Evolutionary conservation across 1,284 basidiomycete species (phyloP), one percentile per base, ranked within the genome.

Genomic region (Irpex lacteus): DNA sequence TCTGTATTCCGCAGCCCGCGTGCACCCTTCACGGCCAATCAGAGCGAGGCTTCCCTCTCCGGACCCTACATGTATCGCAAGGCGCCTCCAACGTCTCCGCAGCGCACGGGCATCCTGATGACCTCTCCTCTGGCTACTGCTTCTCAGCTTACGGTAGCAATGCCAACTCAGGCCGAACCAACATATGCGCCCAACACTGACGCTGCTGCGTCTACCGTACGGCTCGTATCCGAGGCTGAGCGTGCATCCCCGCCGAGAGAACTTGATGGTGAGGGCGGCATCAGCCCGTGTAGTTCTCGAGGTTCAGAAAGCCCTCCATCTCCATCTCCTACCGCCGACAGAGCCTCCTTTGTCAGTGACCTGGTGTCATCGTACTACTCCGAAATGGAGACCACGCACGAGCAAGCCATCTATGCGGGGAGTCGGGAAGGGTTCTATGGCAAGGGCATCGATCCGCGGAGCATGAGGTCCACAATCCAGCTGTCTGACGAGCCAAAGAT

Each of bases 181-280:
- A 40, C 49, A 15, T 54, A 63, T 18, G 34, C 32, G 32, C 19
- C 58, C 9, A 37, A 36, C 44, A 49, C 44, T 26, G 40, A 52
- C 19, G 62, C n/a, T 21, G 54, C 53, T 13, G 52, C 65, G 18
- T 67, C 74, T 5, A 76, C 74, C 4, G 73, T 77, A 5, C 73
- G 74, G 50, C 70, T 77, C 6, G 73, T 77, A 1, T 66, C 69
- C 5, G 72, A 72, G 9, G 62, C 68, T 40, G 70, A 70, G 38
- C 67, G 68, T 32, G 19, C 32, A 4, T 38, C 60, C 8, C 50
- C 52, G 49, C 13, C 6, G 61, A 44, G 55, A 38, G 56, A 21
- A 19, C 21, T 18, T 19, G n/a, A 50, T 26, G 38, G 54, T 38
- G 9, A 13, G 9, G 44, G 44, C 50, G 50, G 40, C 18, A 21